A percentile compares a stretch with the other conserved stretches of the same genome.
Conservation (phyloP, 768 basidiomycete genomes). For the Pulveroboletus sp. region DNA sequence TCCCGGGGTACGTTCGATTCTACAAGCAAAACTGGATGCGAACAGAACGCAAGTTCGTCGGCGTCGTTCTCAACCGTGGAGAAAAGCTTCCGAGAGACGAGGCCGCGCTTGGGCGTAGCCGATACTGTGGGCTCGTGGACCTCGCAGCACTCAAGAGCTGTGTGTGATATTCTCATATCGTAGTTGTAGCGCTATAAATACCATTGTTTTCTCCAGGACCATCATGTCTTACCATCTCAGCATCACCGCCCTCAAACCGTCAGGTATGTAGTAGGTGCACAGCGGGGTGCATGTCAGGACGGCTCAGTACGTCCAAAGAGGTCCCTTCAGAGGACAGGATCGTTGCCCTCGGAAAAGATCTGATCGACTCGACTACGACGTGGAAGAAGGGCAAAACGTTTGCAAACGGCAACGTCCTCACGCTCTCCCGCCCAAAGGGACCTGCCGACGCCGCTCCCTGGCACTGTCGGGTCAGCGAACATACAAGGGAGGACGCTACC, state of each 20-base stretch:
- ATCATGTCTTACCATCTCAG: conserved; percentile 37
- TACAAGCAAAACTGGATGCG: conserved; percentile 81
- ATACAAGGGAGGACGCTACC: conserved; percentile 60
- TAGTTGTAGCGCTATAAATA: conserved; percentile 23
- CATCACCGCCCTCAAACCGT: conserved; percentile 37
- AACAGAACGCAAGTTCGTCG: conserved; percentile 75
- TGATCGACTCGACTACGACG: conserved; percentile 52
- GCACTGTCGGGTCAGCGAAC: conserved; percentile 68
- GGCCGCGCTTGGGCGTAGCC: conserved; percentile 67
- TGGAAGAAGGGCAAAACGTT: conserved; percentile 73
- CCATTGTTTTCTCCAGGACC: conserved; percentile 1
- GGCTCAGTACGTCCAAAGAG: conserved; percentile 35
- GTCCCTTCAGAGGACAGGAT: conserved; percentile 61
- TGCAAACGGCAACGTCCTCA: conserved; percentile 53
- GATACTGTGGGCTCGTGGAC: conserved; percentile 79
- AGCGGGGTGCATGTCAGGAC: background rate
- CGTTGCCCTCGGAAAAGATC: conserved; percentile 47
- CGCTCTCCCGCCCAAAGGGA: conserved; percentile 49
- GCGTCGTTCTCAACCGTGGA: conserved; percentile 77
- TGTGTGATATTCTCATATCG: conserved; percentile 13
- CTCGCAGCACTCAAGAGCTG: conserved; percentile 38
- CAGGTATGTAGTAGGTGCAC: conserved; percentile 29
- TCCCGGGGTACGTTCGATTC: conserved; percentile 92
- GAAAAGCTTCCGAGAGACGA: conserved; percentile 89
- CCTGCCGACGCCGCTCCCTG: conserved; percentile 58